phyloP scores from a whole-genome alignment of 495 filamentous ascomycete species.

The Echria macrotheca region DNA sequence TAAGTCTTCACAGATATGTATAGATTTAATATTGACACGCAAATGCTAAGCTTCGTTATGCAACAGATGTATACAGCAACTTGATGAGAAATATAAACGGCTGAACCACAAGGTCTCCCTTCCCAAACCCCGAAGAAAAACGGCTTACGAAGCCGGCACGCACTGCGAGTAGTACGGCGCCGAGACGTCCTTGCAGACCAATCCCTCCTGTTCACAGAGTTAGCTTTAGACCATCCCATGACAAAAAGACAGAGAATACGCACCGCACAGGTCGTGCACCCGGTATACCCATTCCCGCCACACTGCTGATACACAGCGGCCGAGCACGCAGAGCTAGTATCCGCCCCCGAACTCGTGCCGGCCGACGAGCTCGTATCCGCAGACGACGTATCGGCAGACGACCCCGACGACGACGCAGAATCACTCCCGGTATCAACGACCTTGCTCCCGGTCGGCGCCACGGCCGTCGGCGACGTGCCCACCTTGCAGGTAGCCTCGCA shows the following conservation, averaged over 20 bases:
- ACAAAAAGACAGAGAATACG: too few species aligned
- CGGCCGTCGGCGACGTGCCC: conserved; percentile 22
- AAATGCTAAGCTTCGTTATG: too few species aligned
- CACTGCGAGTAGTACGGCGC: conserved; percentile 39
- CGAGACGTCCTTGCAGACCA: conserved; percentile 25
- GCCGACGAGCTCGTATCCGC: conserved; percentile 5
- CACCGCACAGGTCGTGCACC: conserved; percentile 37
- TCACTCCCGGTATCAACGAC: conserved; percentile 7
- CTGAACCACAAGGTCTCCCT: too few species aligned
- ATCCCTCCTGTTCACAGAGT: conserved; percentile 20
- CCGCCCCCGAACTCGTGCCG: neutral
- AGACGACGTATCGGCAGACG: neutral
- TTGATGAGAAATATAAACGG: too few species aligned
- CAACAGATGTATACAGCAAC: too few species aligned
- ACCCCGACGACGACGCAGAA: neutral
- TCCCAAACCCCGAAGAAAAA: too few species aligned
- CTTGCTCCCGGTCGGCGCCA: neutral
- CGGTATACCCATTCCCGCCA: conserved; percentile 37
- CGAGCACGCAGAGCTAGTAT: conserved; percentile 22
- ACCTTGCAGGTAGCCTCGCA: conserved; percentile 39
- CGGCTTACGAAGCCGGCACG: conserved; percentile 15
- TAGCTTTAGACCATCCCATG: too few species aligned
- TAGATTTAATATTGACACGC: too few species aligned
- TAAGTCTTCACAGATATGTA: too few species aligned
- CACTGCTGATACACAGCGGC: conserved; percentile 39